Evolutionary conservation across 257 asterid genomes (phyloP).

Genomic region (Ilex aquifolium): DNA sequence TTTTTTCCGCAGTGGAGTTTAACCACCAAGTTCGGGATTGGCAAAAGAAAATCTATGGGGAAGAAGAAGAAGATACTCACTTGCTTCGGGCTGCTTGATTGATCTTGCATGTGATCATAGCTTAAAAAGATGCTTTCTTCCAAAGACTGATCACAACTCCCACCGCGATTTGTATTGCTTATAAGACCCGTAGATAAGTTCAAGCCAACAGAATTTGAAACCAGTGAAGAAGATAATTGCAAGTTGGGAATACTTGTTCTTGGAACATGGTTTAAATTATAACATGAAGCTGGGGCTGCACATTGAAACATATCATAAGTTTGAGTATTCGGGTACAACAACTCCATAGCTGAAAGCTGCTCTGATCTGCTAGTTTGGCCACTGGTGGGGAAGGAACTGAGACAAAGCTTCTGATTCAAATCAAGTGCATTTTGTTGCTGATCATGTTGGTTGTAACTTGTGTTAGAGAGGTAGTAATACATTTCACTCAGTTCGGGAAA

Average conservation of each 20-base stretch:
- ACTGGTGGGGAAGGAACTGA: conserved; percentile 2
- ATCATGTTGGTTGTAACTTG: not conserved
- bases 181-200: conserved; percentile 8
- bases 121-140: too few species aligned
- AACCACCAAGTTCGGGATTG: too few species aligned
- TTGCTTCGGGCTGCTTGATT: conserved; percentile 20
- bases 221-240: not conserved
- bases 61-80: conserved; percentile 9
- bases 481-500: too few species aligned
- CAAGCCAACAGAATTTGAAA: conserved; percentile 8
- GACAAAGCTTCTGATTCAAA: conserved; percentile 18
- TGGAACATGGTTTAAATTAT: not conserved
- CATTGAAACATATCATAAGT: not conserved
- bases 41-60: not conserved
- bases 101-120: not conserved
- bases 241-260: not conserved
- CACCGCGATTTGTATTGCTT: not conserved
- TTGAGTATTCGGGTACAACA: not conserved
- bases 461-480: too few species aligned
- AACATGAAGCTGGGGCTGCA: too few species aligned
- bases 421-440: conserved; percentile 19
- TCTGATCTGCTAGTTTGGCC: not conserved
- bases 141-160: too few species aligned
- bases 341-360: not conserved
- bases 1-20: too few species aligned